Percentiles rank a stretch among this genome's conserved stretches.
Conservation (phyloP, 108 stramenopile genomes). For the Stephanodiscus triporus region DNA sequence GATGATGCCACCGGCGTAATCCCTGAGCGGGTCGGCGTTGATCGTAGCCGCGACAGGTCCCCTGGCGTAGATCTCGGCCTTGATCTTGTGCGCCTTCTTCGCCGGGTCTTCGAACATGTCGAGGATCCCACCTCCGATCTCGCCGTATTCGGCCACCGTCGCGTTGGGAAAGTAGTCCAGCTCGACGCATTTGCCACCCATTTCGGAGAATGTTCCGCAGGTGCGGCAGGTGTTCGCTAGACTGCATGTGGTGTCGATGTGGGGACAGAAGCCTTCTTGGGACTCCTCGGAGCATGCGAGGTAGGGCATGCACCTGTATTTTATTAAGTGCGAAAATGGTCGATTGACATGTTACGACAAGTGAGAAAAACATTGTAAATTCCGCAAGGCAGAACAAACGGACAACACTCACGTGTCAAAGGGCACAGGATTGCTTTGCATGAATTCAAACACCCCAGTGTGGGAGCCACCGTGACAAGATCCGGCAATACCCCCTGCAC, state of each 20-base stretch:
- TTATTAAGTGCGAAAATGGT: background rate
- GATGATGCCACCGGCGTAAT: slow-evolving; percentile 75
- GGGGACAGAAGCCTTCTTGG: slow-evolving; percentile 73
- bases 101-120: background rate
- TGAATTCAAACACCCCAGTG: slow-evolving; percentile 68
- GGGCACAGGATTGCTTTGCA: slow-evolving; percentile 61
- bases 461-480: slow-evolving; percentile 86
- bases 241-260: slow-evolving; percentile 80
- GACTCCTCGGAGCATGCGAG: slow-evolving; percentile 84
- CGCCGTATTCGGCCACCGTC: slow-evolving; percentile 46
- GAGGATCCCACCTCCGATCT: background rate
- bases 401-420: slow-evolving; percentile 45
- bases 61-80: slow-evolving; percentile 77
- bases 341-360: background rate
- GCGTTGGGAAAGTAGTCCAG: slow-evolving; percentile 79
- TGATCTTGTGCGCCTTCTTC: slow-evolving; percentile 38
- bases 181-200: slow-evolving; percentile 50
- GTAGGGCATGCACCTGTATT: slow-evolving; percentile 72
- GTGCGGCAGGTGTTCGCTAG: slow-evolving; percentile 68
- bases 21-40: slow-evolving; percentile 62
- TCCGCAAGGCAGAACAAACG: no score
- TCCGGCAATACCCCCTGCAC: slow-evolving; percentile 76
- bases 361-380: background rate
- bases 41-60: slow-evolving; percentile 91
- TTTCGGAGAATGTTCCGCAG: slow-evolving; percentile 39